These are phyloP conservation scores for Ambrosiella cleistominuta DNA, from an alignment of 2,329 filamentous ascomycete genomes.

Conservation along the genomic window DNA sequence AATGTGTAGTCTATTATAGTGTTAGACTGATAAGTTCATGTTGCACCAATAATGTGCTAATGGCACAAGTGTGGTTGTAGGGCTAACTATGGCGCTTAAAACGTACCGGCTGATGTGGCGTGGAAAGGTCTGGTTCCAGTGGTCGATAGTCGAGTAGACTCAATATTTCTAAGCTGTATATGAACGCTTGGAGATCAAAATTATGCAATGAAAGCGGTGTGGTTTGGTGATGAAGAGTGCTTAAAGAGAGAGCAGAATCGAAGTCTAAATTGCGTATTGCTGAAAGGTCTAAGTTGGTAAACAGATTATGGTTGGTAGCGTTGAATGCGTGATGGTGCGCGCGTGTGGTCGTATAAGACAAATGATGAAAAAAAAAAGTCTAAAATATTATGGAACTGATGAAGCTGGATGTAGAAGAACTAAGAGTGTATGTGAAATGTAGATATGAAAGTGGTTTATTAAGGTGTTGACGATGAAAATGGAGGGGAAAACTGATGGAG, in stretches of 20 bases:
- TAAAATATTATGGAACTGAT: background rate
- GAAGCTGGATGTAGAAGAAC: conserved; percentile 5
- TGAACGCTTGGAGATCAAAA: conserved; percentile 4
- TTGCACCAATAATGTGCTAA: background rate
- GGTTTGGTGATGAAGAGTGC: background rate
- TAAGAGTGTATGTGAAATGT: background rate
- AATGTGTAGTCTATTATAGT: conserved; percentile 2
- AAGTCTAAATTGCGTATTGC: background rate
- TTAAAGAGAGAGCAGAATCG: background rate
- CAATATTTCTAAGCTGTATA: too few relatives aligned
- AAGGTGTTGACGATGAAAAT: background rate
- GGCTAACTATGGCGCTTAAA: background rate
- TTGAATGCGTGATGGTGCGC: background rate
- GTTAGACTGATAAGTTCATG: background rate
- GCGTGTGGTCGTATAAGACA: background rate
- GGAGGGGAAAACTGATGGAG: background rate
- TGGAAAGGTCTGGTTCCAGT: too few relatives aligned
- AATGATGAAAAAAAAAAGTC: background rate
- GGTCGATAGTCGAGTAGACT: too few relatives aligned
- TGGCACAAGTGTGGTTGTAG: background rate
- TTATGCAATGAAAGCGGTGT: too few relatives aligned
- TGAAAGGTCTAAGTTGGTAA: background rate
- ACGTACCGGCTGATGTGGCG: too few relatives aligned
- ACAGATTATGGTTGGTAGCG: background rate
- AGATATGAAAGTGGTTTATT: background rate